phyloP scores from a whole-genome alignment of 1,139 yeast species.

The Debaryomycetaceae sp. region DNA sequence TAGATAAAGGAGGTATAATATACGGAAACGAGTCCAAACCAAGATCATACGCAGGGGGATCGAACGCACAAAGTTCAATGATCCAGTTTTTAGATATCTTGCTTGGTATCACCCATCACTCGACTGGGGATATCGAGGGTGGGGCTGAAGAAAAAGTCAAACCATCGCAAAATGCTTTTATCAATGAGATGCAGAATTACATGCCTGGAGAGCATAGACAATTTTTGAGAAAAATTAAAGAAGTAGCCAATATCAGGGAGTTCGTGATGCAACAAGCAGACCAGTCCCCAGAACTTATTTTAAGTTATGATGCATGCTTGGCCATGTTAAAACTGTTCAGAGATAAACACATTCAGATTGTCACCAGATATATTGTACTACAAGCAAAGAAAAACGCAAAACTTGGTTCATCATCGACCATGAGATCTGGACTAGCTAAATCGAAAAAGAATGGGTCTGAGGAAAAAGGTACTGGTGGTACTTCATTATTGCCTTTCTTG shows the following conservation, averaged over 20 bases:
- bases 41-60: slow-evolving; percentile 78
- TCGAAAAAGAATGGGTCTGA: slow-evolving; percentile 40
- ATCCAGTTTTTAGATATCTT: slow-evolving; percentile 83
- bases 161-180: slow-evolving; percentile 49
- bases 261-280: slow-evolving; percentile 49
- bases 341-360: slow-evolving; percentile 90
- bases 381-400: slow-evolving; percentile 61
- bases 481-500: slow-evolving; percentile 83
- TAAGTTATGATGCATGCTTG: slow-evolving; percentile 84
- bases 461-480: slow-evolving; percentile 90
- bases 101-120: slow-evolving; percentile 70
- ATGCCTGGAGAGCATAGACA: slow-evolving; percentile 87
- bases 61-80: slow-evolving; percentile 88
- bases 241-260: slow-evolving; percentile 58
- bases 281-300: slow-evolving; percentile 51
- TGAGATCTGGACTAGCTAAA: slow-evolving; percentile 61
- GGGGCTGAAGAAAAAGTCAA: slow-evolving; percentile 12
- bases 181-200: slow-evolving; percentile 79
- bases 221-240: slow-evolving; percentile 59
- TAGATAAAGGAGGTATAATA: slow-evolving; percentile 67
- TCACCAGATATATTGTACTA: slow-evolving; percentile 76
- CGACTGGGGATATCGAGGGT: slow-evolving; percentile 62
- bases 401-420: slow-evolving; percentile 52
- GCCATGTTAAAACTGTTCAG: slow-evolving; percentile 87
- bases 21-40: slow-evolving; percentile 67